These are phyloP conservation scores for Annona cherimola DNA, from an alignment of 164 flowering plant genomes.

Conservation along the genomic window DNA sequence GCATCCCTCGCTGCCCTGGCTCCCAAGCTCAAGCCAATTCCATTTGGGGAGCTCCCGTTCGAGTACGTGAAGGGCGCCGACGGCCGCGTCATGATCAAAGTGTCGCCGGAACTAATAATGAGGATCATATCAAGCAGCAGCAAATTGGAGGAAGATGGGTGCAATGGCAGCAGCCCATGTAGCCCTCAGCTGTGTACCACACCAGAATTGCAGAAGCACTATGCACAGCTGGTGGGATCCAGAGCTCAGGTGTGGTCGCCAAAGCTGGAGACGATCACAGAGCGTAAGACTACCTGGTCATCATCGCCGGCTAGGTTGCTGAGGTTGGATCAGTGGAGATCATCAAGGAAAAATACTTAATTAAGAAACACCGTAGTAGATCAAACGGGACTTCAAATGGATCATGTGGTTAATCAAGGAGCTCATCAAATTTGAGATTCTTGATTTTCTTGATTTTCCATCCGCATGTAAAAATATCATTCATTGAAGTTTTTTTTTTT, in stretches of 20 bases:
- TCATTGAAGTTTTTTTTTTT: too few relatives aligned
- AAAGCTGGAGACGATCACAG: slow-evolving; percentile 75
- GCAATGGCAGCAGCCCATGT: slow-evolving; percentile 22
- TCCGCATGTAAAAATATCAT: too few relatives aligned
- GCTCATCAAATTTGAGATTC: slow-evolving; percentile 7
- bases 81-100: slow-evolving; percentile 65
- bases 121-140: slow-evolving; percentile 22
- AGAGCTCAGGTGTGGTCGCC: slow-evolving; percentile 83
- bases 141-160: background rate
- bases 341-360: background rate
- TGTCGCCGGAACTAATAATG: slow-evolving; percentile 58
- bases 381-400: too few relatives aligned
- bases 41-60: slow-evolving; percentile 34
- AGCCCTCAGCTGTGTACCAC: slow-evolving; percentile 44
- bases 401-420: slow-evolving; percentile 12
- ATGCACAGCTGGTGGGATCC: slow-evolving; percentile 61
- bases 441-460: too few relatives aligned
- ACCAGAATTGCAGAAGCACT: slow-evolving; percentile 86
- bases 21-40: slow-evolving; percentile 23
- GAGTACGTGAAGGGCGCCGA: slow-evolving; percentile 50
- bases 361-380: too few relatives aligned
- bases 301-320: slow-evolving; percentile 43
- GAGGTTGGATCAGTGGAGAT: slow-evolving; percentile 43
- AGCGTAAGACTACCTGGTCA: slow-evolving; percentile 47
- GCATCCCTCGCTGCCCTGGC: slow-evolving; percentile 41